Base-by-base conservation (phyloP, 2,329 filamentous ascomycete species). In the Cephalotrichum gorgonifer region DNA sequence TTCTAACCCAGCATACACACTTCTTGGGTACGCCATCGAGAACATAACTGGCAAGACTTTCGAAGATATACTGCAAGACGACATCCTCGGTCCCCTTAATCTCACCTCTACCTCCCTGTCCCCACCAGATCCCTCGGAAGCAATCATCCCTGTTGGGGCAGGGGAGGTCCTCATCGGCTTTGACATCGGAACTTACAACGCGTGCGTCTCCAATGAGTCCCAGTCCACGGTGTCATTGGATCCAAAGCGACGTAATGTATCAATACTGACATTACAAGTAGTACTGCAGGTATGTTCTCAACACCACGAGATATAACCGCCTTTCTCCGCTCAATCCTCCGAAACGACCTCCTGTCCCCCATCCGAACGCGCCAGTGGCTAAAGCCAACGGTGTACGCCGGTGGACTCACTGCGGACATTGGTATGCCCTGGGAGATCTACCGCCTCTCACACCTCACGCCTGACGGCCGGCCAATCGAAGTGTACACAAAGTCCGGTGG, bases 391-490 rank as follows among this genome's bases (percentile, higher is more conserved):
- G 28, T 12, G 6, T 30, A 7, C 12, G 28, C 48, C 31, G 48
- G 48, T 23, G 60, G 38, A 49, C 60, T n/a, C 51, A 54, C 23
- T 41, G 54, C n/a, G 50, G 62, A 60, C 4, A 49, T 66, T 15
- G 63, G 63, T 26, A 59, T 55, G 3, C 61, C 61, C 2, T 65
- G 63, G 63, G 62, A 66, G 44, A 64, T 65, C 47, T 50, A 58
- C 12, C 60, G 60, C 33, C 59, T 61, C 6, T 55, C 56, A 12
- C 60, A 55, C 4, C 57, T 63, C 17, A 62, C 61, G 1, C 54
- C 56, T 25, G 60, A 62, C 47, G 54, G 52, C 39, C 58, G 60
- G 12, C 57, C 62, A 1, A 51, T 65, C 44, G 59, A 62, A 25
- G 55, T 61, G 43, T 65, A 62, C 54, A 60, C 58, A 42, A 64